Conservation (phyloP, 2,329 filamentous ascomycete species). For the Dothideomycetes sp. region DNA sequence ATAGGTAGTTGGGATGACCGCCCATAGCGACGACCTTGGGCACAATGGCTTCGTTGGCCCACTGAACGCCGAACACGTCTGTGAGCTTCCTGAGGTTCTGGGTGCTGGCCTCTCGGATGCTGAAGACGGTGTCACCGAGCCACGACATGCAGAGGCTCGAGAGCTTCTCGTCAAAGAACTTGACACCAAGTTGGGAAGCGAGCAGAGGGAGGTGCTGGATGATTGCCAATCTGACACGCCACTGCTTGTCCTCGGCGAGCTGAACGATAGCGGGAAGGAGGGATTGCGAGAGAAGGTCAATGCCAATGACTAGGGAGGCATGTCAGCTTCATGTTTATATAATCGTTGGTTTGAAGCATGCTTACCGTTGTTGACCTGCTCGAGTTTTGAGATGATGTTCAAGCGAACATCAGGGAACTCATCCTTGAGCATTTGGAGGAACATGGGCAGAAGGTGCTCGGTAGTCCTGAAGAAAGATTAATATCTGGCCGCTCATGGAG, state of each 20-base stretch:
- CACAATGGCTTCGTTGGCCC: slow-evolving; percentile 94
- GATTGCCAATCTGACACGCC: slow-evolving; percentile 93
- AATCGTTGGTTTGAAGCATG: too few relatives aligned
- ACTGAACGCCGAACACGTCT: slow-evolving; percentile 95
- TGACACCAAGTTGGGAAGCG: slow-evolving; percentile 86
- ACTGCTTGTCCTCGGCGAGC: slow-evolving; percentile 97
- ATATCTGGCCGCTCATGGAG: too few relatives aligned
- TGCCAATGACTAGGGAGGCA: slow-evolving; percentile 84
- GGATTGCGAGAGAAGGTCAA: slow-evolving; percentile 91
- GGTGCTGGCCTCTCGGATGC: slow-evolving; percentile 92
- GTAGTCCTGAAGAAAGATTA: slow-evolving; percentile 70
- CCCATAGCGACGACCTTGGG: slow-evolving; percentile 99
- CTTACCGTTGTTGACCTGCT: slow-evolving; percentile 89
- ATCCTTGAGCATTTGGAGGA: slow-evolving; percentile 98
- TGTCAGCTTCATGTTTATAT: slow-evolving; percentile 1
- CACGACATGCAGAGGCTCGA: slow-evolving; percentile 95
- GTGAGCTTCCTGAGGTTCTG: slow-evolving; percentile 97
- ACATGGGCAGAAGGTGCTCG: slow-evolving; percentile 94
- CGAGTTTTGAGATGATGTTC: slow-evolving; percentile 99
- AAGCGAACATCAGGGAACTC: slow-evolving; percentile 96
- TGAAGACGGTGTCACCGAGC: slow-evolving; percentile 97
- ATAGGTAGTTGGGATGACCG: slow-evolving; percentile 95
- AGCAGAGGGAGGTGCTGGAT: slow-evolving; percentile 98
- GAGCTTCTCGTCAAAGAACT: slow-evolving; percentile 98
- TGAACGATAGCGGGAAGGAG: slow-evolving; percentile 95